Conservation (phyloP, 2,329 filamentous ascomycete species). For the Bipolaris victoriae region DNA sequence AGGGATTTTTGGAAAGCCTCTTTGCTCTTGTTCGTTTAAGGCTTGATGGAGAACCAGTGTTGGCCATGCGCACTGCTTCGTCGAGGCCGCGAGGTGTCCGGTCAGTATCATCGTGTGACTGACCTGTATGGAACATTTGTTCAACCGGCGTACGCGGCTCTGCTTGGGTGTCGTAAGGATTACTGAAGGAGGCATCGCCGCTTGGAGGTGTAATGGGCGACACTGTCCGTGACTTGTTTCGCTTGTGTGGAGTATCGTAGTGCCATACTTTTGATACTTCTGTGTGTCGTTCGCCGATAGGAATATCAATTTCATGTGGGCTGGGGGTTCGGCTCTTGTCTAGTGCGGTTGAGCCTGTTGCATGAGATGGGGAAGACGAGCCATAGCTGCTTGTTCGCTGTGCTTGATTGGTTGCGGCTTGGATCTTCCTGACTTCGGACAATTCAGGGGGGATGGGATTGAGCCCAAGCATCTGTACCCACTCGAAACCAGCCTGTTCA, state of each 20-base stretch:
- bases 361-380: slow-evolving; percentile 56
- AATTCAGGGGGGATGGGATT: slow-evolving; percentile 67
- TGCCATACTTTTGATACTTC: slow-evolving; percentile 56
- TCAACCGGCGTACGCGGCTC: slow-evolving; percentile 25
- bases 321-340: slow-evolving; percentile 54
- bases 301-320: slow-evolving; percentile 63
- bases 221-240: slow-evolving; percentile 34
- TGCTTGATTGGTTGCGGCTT: slow-evolving; percentile 58
- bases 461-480: slow-evolving; percentile 82
- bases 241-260: slow-evolving; percentile 43
- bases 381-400: slow-evolving; percentile 58
- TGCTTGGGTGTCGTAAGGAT: slow-evolving; percentile 22
- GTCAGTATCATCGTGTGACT: slow-evolving; percentile 29
- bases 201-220: slow-evolving; percentile 48
- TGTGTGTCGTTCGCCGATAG: slow-evolving; percentile 64
- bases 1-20: slow-evolving; percentile 42
- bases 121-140: slow-evolving; percentile 19
- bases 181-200: slow-evolving; percentile 45
- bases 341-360: slow-evolving; percentile 41
- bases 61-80: slow-evolving; percentile 44
- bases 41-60: slow-evolving; percentile 38
- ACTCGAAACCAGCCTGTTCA: slow-evolving; percentile 80
- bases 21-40: slow-evolving; percentile 51
- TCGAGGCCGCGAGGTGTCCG: slow-evolving; percentile 46
- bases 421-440: slow-evolving; percentile 53